Evolutionary conservation across 495 filamentous ascomycete species (phyloP).

Genomic region (Neurospora sp.): DNA sequence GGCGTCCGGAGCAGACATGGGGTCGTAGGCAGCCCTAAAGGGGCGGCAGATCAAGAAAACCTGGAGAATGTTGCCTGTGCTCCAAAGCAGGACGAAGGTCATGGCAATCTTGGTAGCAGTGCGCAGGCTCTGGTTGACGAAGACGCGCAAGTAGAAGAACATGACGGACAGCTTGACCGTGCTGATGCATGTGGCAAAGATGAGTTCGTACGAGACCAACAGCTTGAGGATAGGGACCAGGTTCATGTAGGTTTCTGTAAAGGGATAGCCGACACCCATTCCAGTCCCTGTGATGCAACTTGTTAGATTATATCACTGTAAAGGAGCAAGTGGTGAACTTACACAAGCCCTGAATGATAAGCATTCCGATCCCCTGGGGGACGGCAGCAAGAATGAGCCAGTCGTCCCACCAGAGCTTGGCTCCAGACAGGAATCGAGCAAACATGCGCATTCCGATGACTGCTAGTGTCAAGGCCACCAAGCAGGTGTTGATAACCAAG

Average conservation of each 20-base stretch:
- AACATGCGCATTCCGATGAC: constrained; percentile 10
- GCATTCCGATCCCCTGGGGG: constrained; percentile 16
- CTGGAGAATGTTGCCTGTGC: constrained; percentile 12
- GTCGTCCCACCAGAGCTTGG: constrained; percentile 24
- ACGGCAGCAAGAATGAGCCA: constrained; percentile 18
- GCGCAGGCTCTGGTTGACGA: constrained; percentile 10
- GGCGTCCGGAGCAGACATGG: constrained; percentile 2
- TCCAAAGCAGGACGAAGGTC: constrained; percentile 10
- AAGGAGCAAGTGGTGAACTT: background rate
- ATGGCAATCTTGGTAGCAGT: constrained; percentile 8
- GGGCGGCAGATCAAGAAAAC: constrained; percentile 16
- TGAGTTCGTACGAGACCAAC: constrained; percentile 14
- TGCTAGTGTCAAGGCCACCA: constrained; percentile 5
- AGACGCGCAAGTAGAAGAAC: constrained; percentile 20
- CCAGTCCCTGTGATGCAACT: constrained; percentile 2
- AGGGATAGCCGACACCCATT: constrained; percentile 10
- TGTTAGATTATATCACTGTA: background rate
- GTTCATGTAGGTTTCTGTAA: constrained; percentile 7
- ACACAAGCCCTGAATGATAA: constrained; percentile 20
- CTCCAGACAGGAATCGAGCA: constrained; percentile 9
- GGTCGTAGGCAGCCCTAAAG: constrained; percentile 8
- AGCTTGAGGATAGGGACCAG: constrained; percentile 11
- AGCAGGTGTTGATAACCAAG: constrained; percentile 13
- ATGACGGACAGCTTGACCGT: constrained; percentile 17
- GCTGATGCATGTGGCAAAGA: constrained; percentile 9